These are phyloP conservation scores for Cylindrodendrum hubeiense DNA, from an alignment of 2,329 filamentous ascomycete species.

Conservation along the genomic window DNA sequence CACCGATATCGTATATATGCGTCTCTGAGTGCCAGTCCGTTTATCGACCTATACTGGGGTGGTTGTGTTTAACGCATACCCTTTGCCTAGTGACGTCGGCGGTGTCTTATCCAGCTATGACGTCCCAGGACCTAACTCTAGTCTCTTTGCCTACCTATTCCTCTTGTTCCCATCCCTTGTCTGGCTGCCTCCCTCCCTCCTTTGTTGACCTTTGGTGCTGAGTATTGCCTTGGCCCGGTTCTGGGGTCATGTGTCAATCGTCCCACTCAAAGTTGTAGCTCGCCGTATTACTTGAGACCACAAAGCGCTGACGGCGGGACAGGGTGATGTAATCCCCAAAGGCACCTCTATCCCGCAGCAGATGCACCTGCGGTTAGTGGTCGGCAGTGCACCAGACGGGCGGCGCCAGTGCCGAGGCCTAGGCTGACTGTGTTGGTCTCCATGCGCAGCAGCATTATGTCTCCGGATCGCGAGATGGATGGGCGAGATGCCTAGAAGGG, in stretches of 20 bases:
- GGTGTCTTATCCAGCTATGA: neutral
- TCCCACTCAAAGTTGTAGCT: slow-evolving; percentile 2
- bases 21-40: neutral
- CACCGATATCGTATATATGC: neutral
- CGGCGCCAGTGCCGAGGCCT: neutral
- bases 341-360: neutral
- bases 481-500: slow-evolving; percentile 1
- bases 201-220: neutral
- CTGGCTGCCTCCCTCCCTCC: too few species aligned
- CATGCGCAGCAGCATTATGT: neutral
- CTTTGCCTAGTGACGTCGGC: neutral
- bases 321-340: slow-evolving; percentile 26
- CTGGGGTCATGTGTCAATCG: slow-evolving; percentile 17
- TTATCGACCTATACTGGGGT: neutral
- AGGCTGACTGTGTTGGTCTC: neutral
- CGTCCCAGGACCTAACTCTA: neutral
- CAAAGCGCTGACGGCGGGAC: slow-evolving; percentile 13
- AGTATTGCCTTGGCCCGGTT: neutral
- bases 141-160: neutral
- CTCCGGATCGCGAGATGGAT: neutral
- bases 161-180: neutral
- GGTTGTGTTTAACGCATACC: neutral
- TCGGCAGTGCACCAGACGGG: neutral
- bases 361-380: neutral
- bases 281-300: slow-evolving; percentile 9